Conservation (phyloP, 2,329 filamentous ascomycete species). For the Sclerotinia subarctica region DNA sequence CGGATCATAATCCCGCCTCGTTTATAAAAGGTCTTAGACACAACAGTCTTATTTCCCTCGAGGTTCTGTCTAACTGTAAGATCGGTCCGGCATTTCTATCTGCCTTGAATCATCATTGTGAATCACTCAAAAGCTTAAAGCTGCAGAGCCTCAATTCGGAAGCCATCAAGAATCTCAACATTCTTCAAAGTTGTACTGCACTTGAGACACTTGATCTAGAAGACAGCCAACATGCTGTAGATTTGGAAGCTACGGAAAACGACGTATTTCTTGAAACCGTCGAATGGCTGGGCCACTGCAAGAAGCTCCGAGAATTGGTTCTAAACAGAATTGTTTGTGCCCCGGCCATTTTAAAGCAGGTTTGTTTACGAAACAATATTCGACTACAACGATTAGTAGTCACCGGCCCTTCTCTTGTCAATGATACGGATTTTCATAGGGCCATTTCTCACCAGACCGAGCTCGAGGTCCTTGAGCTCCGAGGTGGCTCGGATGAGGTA, state of each 20-base stretch:
- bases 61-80: conserved; percentile 54
- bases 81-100: conserved; percentile 54
- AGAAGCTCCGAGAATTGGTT: conserved; percentile 48
- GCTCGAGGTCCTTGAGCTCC: conserved; percentile 46
- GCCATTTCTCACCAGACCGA: conserved; percentile 49
- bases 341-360: conserved; percentile 49
- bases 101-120: conserved; percentile 50
- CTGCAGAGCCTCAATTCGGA: conserved; percentile 48
- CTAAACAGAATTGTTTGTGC: conserved; percentile 52
- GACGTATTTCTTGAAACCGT: conserved; percentile 51
- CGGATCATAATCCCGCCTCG: conserved; percentile 54
- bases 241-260: conserved; percentile 51
- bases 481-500: conserved; percentile 47
- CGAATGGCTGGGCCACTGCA: conserved; percentile 54
- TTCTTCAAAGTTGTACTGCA: conserved; percentile 48
- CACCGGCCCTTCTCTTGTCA: conserved; percentile 47
- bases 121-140: conserved; percentile 53
- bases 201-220: conserved; percentile 48
- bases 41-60: conserved; percentile 57
- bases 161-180: conserved; percentile 48
- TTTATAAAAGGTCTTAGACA: conserved; percentile 56
- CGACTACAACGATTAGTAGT: conserved; percentile 49
- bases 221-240: conserved; percentile 43
- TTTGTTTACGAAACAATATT: conserved; percentile 47
- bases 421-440: conserved; percentile 51